Conservation (phyloP, 2,329 filamentous ascomycete genomes). For the Fusarium circinatum region DNA sequence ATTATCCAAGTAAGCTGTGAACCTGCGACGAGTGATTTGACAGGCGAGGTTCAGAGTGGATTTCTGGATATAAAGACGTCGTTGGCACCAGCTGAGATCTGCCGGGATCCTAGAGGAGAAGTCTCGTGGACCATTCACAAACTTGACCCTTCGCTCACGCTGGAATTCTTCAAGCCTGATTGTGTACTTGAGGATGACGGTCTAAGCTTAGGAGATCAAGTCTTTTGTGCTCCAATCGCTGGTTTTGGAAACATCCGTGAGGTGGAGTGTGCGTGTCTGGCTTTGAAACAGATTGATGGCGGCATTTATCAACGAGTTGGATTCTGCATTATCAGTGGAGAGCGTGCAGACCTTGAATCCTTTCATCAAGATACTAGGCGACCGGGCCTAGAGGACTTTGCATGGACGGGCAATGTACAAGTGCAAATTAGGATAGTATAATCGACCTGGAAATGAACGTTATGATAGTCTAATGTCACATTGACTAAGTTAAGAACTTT, state of each 20-base stretch:
- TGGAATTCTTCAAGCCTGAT: background rate
- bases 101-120: background rate
- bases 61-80: background rate
- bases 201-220: background rate
- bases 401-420: background rate
- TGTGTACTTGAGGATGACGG: background rate
- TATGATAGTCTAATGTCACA: too few species aligned
- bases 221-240: background rate
- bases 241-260: rapidly evolving
- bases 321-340: background rate
- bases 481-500: rapidly evolving
- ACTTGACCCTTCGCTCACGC: background rate
- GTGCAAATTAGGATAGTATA: background rate
- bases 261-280: background rate
- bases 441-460: rapidly evolving
- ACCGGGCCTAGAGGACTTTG: too few species aligned
- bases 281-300: background rate
- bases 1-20: background rate
- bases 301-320: background rate
- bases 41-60: background rate
- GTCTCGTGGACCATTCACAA: background rate
- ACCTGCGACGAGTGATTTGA: background rate
- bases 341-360: rapidly evolving
- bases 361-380: too few species aligned
- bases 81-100: background rate